Evolutionary conservation across 2,329 filamentous ascomycete genomes (phyloP), one percentile per base, ranked within the genome.

Genomic region (Ascochyta koolunga): DNA sequence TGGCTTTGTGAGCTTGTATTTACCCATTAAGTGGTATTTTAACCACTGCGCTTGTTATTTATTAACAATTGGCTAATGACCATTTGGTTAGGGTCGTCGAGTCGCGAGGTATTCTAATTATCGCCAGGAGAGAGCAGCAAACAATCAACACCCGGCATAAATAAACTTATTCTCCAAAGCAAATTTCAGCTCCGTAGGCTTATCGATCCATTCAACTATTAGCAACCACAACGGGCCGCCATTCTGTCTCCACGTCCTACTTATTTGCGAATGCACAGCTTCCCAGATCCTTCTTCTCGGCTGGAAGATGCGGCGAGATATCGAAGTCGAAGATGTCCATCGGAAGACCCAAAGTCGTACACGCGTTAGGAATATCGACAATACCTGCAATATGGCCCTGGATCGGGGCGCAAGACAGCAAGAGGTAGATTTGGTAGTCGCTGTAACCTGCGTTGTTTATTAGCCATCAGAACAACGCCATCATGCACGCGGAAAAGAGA

Each of bases 291-390:
- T 80, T 73, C 78, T 86, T 85, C 69, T 83, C 78, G 2, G 83
- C 84, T 6, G 82, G 80, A 5, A 79, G 80, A 50, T 82, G 81
- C 0, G 91, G 90, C 40, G 86, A 84, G 62, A 96, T 93, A 71
- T 96, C 92, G 75, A 97, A 96, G 69, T 95, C 90, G 67, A 97
- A 97, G 47, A 97, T 96, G 76, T 96, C 93, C 81, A 96, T 91
- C 1, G 93, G 93, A 48, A 96, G 71, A 0, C 91, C 92, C 54
- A 96, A 79, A 0, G 93, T 96, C 4, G 92, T 96, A 70, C 93
- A 96, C 0, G 89, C 90, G 70, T 96, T 96, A 0, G 92, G 92
- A 42, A 96, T 78, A 73, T 96, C 91, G 8, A 96, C 92, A 51
- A 96, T 89, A 0, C 93, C 92, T 1, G 91, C 93, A 45, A 96